These are phyloP conservation scores for Penicillium subrubescens DNA, from an alignment of 495 filamentous ascomycete genomes.

Conservation along the genomic window DNA sequence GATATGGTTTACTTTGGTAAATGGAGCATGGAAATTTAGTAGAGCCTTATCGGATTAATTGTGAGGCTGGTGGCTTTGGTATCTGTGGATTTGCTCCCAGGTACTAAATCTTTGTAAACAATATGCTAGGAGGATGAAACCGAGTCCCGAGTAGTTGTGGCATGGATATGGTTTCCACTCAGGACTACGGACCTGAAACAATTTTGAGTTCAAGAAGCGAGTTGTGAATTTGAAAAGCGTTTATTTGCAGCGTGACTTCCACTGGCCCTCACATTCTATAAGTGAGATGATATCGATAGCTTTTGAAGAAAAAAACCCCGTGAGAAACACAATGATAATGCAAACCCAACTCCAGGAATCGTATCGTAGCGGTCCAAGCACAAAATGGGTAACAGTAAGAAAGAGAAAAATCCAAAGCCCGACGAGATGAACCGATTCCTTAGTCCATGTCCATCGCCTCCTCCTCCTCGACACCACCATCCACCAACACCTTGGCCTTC, in stretches of 20 bases:
- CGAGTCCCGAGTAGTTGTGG: neutral
- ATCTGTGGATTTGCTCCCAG: neutral
- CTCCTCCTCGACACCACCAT: constrained; percentile 65
- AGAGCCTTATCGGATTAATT: neutral
- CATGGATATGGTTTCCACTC: neutral
- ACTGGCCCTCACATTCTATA: constrained; percentile 5
- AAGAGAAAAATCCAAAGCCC: constrained; percentile 3
- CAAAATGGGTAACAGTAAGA: constrained; percentile 14
- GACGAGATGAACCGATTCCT: constrained; percentile 23
- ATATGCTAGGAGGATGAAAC: neutral
- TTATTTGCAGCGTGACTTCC: constrained; percentile 6
- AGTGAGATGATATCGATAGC: constrained; percentile 33
- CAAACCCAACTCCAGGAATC: constrained; percentile 38
- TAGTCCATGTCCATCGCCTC: constrained; percentile 70
- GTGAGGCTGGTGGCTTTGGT: neutral
- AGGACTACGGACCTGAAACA: neutral
- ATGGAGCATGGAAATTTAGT: neutral
- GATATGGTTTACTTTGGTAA: neutral
- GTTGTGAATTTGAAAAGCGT: neutral
- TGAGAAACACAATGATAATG: constrained; percentile 27
- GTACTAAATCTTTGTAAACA: neutral
- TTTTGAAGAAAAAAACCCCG: constrained; percentile 31
- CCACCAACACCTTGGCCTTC: constrained; percentile 63
- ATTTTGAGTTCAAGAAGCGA: neutral
- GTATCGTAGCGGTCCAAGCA: constrained; percentile 34